Percentiles rank a stretch among this genome's conserved stretches.
Evolutionary conservation across 208 protist genomes (phyloP).

Genomic region (Leishmania tropica): DNA sequence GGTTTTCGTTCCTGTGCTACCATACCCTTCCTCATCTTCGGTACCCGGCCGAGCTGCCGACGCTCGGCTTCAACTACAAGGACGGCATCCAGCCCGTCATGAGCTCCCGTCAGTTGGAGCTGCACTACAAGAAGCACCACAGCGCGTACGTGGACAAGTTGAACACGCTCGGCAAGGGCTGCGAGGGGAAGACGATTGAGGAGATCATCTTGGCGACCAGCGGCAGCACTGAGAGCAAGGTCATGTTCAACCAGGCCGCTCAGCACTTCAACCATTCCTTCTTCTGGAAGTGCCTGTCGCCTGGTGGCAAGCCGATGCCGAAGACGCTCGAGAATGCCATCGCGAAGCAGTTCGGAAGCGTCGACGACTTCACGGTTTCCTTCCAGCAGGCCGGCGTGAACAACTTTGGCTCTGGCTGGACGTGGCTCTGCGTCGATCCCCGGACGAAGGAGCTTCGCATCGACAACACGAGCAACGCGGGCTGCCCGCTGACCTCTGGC

Average conservation of each 20-base stretch:
- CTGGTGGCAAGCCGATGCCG: slow-evolving; percentile 69
- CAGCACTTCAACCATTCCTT: slow-evolving; percentile 95
- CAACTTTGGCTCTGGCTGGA: slow-evolving; percentile 96
- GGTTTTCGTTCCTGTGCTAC: slow-evolving; percentile 34
- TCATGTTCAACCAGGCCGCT: slow-evolving; percentile 90
- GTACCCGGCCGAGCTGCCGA: slow-evolving; percentile 79
- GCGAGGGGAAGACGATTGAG: slow-evolving; percentile 86
- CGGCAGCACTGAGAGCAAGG: slow-evolving; percentile 62
- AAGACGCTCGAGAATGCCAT: slow-evolving; percentile 74
- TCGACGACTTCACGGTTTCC: slow-evolving; percentile 90
- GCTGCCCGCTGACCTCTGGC: slow-evolving; percentile 70
- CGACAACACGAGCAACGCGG: slow-evolving; percentile 91
- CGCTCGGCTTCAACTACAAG: slow-evolving; percentile 70
- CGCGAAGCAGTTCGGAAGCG: slow-evolving; percentile 71
- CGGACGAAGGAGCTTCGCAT: slow-evolving; percentile 80
- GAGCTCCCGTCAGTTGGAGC: slow-evolving; percentile 81
- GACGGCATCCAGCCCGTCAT: slow-evolving; percentile 77
- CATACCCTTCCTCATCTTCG: slow-evolving; percentile 59
- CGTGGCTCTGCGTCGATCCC: slow-evolving; percentile 92
- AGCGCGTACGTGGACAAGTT: slow-evolving; percentile 93
- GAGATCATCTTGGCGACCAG: slow-evolving; percentile 63
- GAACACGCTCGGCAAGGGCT: slow-evolving; percentile 75
- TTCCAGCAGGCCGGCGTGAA: slow-evolving; percentile 75
- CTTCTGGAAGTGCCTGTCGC: slow-evolving; percentile 86
- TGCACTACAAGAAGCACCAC: slow-evolving; percentile 95